Base-by-base conservation (phyloP, 345 rosid species). In the Pugionium cornutum region DNA sequence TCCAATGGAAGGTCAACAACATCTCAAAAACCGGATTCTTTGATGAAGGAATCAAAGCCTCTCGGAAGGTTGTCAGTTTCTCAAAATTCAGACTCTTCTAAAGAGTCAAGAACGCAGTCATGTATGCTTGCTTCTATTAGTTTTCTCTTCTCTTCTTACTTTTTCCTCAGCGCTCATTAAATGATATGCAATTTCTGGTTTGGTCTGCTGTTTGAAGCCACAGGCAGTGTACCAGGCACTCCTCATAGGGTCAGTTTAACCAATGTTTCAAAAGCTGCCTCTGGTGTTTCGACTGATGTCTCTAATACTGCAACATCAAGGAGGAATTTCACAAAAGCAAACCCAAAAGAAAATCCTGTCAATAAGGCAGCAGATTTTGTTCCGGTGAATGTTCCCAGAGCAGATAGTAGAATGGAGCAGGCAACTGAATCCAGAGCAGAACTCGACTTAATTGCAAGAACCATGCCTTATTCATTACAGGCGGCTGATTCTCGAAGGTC, bases 381-480 rank as follows among this genome's bases (percentile, higher is more conserved):
- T 33, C 87, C 96, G 18, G 97, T 89, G n/a, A 79, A 84, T 78
- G 87, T 91, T 59, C 96, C 97, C 54, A 83, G 95, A 81, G 77
- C 74, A 49, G 86, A 78, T 59, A 58, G 77, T 9, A 73, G 83
- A 60, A 33, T 50, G 36, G 97, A 89, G 67, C 86, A 74, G 69
- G 79, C 76, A 48, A 62, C 78, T 77, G 97, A 89, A 75, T 77
- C 81, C 69, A 84, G 89, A 77, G 80, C 87, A 78, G 97, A 95
- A 55, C 74, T 77, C 60, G 87, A 84, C 66, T 83, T 89, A 57
- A 91, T 82, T 66, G 94, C 83, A 48, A 89, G 97, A 76, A 90
- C 99, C 51, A 94, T 90, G 97, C 99, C 95, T 45, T 95, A 91
- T 80, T 87, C 99, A 77, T 85, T 91, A 46, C 87, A 83, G 75